Percentiles rank a stretch among this genome's conserved stretches.
Conservation (phyloP, 2,329 filamentous ascomycete genomes). For the Aurifilum marmelostoma region DNA sequence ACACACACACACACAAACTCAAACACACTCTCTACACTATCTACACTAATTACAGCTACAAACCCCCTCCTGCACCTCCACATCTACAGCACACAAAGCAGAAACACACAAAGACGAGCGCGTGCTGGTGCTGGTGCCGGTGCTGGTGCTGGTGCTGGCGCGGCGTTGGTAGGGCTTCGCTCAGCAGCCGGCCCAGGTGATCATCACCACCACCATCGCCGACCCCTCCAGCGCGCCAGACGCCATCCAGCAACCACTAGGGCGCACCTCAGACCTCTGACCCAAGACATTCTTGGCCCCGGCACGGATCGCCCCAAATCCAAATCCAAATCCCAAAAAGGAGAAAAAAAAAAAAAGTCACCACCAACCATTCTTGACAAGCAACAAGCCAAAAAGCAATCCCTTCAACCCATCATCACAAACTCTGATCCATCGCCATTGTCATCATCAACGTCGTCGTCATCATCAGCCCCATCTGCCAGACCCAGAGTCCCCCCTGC, state of each 20-base stretch:
- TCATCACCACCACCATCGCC: neutral
- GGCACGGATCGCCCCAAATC: slow-evolving; percentile 25
- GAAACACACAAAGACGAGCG: neutral
- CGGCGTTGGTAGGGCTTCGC: neutral
- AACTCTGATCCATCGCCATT: neutral
- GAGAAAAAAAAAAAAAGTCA: no score
- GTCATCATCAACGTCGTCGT: neutral
- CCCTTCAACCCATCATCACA: neutral
- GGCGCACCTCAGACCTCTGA: slow-evolving; percentile 5
- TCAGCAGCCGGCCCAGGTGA: neutral
- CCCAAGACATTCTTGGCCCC: slow-evolving; percentile 4
- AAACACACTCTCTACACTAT: neutral
- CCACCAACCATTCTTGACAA: slow-evolving; percentile 13
- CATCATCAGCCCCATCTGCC: neutral
- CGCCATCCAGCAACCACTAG: slow-evolving; percentile 2
- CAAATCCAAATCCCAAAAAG: no score
- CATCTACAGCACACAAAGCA: neutral
- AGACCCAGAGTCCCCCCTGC: neutral
- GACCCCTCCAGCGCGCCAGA: neutral
- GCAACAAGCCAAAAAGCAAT: slow-evolving; percentile 12
- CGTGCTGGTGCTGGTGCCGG: neutral
- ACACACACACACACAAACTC: neutral
- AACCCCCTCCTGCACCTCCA: no score
- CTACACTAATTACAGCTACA: no score
- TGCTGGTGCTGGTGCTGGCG: neutral